phyloP scores from a whole-genome alignment of 2,329 filamentous ascomycete genomes.

The Lasiodiplodia sp. region DNA sequence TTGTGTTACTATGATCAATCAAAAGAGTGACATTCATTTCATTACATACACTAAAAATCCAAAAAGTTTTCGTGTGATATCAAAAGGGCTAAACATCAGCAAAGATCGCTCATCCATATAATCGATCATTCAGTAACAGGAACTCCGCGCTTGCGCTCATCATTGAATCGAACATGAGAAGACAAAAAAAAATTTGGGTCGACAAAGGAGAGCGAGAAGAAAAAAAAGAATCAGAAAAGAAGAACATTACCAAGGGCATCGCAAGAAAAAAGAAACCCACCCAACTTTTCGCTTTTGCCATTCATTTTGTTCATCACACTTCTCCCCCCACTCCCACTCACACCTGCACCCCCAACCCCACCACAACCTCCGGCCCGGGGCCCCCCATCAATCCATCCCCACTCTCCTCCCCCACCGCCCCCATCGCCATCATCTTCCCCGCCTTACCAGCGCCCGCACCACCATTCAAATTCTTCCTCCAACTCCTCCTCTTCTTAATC shows the following conservation, averaged over 20 bases:
- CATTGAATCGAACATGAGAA: background rate
- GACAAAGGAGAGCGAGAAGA: background rate
- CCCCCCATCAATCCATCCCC: background rate
- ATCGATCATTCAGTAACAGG: background rate
- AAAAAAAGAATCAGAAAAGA: background rate
- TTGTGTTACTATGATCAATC: background rate
- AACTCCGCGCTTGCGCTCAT: constrained; percentile 1
- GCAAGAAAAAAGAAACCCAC: no score
- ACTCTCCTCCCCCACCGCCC: background rate
- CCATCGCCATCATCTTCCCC: background rate
- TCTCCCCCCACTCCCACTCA: constrained; percentile 7
- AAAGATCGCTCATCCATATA: background rate
- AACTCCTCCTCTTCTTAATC: constrained; percentile 19
- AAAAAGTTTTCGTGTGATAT: background rate
- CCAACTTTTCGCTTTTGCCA: no score
- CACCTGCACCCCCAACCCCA: background rate
- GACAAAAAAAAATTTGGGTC: background rate
- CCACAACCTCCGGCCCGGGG: background rate
- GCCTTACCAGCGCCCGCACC: background rate
- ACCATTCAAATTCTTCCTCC: background rate
- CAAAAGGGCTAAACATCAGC: background rate
- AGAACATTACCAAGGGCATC: background rate
- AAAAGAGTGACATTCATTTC: background rate
- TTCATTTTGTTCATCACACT: no score
- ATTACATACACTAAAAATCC: background rate